Evolutionary conservation across 2,329 filamentous ascomycete genomes (phyloP), one percentile per base, ranked within the genome.

Genomic region (Myriosclerotinia duriaeana): DNA sequence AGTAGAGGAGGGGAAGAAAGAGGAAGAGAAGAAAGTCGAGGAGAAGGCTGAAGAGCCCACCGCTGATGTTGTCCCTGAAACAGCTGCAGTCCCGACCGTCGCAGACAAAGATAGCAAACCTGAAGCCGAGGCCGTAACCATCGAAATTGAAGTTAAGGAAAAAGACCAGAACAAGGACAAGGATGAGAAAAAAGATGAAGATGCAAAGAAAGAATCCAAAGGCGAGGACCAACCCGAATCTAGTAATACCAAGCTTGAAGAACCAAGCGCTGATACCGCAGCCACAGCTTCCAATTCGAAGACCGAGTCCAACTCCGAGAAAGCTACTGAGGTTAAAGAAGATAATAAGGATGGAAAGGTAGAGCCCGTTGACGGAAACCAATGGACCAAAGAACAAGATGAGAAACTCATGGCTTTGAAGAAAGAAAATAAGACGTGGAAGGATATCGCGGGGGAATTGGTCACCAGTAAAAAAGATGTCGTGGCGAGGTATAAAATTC

Each of bases 301-400:
- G 15, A 60, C n/a, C 14, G 30, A 48, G 9, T 50, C 58, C n/a
- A 38, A 7, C 15, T 4, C 44, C 5, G 58, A 61, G n/a, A 40
- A 61, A 20, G 8, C 44, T 50, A 20, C 40, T 3, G 53, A 63
- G 8, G 30, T 34, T 9, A 61, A 67, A 38, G n/a, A 56, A 15
- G 48, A 65, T 5, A 48, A 66, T 4, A 55, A 62, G n/a, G n/a
- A 59, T n/a, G 63, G 36, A 8, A 62, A 62, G 36, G 40, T n/a
- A 53, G 48, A 66, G 30, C 40, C 55, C 2, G 55, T 38, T 2
- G 34, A 53, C 9, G 66, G 52, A 36, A 58, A 46, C n/a, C 65
- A 36, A 50, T 74, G 73, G 73, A 73, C 70, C 2, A 34, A 55
- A n/a, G 70, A 69, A n/a, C 69, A 75, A 70, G 74, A 75, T 46